A percentile compares a stretch with the other conserved stretches of the same genome.
phyloP scores from a whole-genome alignment of 352 stramenopile species.

The Globisporangium mamillatum region DNA sequence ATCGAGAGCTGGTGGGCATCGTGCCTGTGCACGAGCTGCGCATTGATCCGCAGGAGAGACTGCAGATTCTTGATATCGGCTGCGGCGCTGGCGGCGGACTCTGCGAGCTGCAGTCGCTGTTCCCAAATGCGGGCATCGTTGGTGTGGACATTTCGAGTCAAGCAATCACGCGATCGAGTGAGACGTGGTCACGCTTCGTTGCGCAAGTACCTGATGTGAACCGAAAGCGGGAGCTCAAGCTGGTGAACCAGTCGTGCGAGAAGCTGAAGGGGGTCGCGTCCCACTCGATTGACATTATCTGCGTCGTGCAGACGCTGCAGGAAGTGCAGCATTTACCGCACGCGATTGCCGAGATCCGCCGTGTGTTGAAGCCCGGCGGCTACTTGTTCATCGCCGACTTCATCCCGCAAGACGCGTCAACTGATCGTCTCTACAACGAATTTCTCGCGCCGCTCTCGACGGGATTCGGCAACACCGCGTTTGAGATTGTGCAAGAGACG shows the following conservation, averaged over 20 bases:
- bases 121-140: constrained; percentile 46
- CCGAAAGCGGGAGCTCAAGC: constrained; percentile 34
- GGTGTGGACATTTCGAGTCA: constrained; percentile 64
- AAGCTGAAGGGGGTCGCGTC: constrained; percentile 49
- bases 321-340: constrained; percentile 47
- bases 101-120: constrained; percentile 57
- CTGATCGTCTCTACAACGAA: constrained; percentile 36
- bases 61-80: constrained; percentile 61
- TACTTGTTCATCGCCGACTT: constrained; percentile 69
- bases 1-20: constrained; percentile 48
- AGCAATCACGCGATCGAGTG: constrained; percentile 59
- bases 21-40: constrained; percentile 24
- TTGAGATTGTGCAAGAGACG: constrained; percentile 51
- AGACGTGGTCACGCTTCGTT: constrained; percentile 57
- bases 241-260: constrained; percentile 69
- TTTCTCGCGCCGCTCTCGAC: constrained; percentile 34
- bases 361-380: constrained; percentile 59
- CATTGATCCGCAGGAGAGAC: constrained; percentile 8
- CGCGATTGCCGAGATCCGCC: constrained; percentile 49
- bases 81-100: constrained; percentile 62
- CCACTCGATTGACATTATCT: constrained; percentile 52
- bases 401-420: constrained; percentile 39
- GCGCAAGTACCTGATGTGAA: constrained; percentile 33
- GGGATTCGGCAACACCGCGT: constrained; percentile 16
- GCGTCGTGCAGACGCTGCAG: constrained; percentile 62